Base-by-base conservation (phyloP, 768 basidiomycete genomes). In the Royoungia palumana region DNA sequence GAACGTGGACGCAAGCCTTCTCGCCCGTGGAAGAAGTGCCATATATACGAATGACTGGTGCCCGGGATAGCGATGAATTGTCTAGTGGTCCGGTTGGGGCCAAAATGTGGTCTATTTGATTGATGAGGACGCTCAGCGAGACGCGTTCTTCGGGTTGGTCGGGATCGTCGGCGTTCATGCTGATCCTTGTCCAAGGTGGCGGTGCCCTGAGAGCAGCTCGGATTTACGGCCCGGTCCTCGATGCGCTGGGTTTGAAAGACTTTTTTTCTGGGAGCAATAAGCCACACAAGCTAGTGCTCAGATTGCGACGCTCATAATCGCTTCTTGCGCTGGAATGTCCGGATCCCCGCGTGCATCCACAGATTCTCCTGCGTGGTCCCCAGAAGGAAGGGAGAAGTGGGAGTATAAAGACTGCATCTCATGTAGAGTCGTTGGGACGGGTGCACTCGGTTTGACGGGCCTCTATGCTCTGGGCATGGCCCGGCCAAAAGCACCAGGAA, bases 1-100 rank as follows among this genome's bases (percentile, higher is more conserved):
- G 94, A 35, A 98, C 73, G 72, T 96, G 87, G 13, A 94, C 77
- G 62, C 93, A 94, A 17, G 91, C 80, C 61, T 83, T 87, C 65
- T 82, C 73, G 13, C 91, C 89, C 2, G 69, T 64, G 5, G 89
- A 87, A 2, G 92, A 89, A 12, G 82, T 71, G 13, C 95, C 96
- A 65, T 83, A 97, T 41, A 99, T 85, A 44, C 93, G 76, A 49
- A 98, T 73, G 5, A 94, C 77, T 13, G 95, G 95, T 19, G 87
- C 85, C 22, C 72, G 76, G 11, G 75, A 76, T 21, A 91, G 76
- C 3, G 65, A 67, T 5, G 77, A 65, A 47, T 83, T 81, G 67
- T 91, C 89, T 35, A 90, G 77, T 21, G 70, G 61, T 17, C 85
- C 85, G 1, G 87, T 73, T 24, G 72, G 71, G 24, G 71, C 70